Evolutionary conservation across 345 rosid genomes (phyloP), one percentile per base, ranked within the genome.

Genomic region (Eucalyptus cloeziana): DNA sequence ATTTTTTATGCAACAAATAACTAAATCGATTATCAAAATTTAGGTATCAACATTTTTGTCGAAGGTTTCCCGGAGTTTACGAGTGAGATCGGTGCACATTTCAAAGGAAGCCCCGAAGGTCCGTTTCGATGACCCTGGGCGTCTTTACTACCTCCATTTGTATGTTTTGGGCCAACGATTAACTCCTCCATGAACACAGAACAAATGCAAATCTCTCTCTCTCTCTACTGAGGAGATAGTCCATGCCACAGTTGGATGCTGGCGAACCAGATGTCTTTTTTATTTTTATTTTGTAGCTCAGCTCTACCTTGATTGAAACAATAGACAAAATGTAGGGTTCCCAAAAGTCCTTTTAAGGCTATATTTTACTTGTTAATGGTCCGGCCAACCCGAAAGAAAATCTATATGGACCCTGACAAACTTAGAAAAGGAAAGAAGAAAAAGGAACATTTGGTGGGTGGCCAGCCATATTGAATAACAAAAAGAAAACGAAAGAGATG

Each of bases 211-310:
- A 3, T 52, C 1, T 54, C 25, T 54, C 60, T 54, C 54, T 6
- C 11, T 22, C 10, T 52, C 10, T n/a, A n/a, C 24, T 54, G 60
- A 51, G 0, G 0, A 51, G 3, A 51, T 16, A 0, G 54, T 51
- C 54, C 54, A 51, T 0, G 1, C 21, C 0, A 6, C 1, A 51
- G 21, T 0, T 16, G 0, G 54, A 51, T 51, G 21, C 21, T 51
- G 0, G 7, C 58, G 0, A 54, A 54, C 58, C 4, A 0, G 2
- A 3, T 8, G 58, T 54, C 25, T 54, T 1, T 52, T 54, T n/a
- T n/a, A n/a, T n/a, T n/a, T n/a, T n/a, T n/a, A n/a, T 21, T 21
- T 17, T 0, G 5, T 0, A 0, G 2, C 27, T 21, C 60, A 22
- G 11, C 60, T 54, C 60, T 21, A 54, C n/a, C n/a, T n/a, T n/a